Evolutionary conservation across 73 alveolate species (phyloP), one percentile per base, ranked within the genome.

Genomic region (Tetrahymena elliotti): DNA sequence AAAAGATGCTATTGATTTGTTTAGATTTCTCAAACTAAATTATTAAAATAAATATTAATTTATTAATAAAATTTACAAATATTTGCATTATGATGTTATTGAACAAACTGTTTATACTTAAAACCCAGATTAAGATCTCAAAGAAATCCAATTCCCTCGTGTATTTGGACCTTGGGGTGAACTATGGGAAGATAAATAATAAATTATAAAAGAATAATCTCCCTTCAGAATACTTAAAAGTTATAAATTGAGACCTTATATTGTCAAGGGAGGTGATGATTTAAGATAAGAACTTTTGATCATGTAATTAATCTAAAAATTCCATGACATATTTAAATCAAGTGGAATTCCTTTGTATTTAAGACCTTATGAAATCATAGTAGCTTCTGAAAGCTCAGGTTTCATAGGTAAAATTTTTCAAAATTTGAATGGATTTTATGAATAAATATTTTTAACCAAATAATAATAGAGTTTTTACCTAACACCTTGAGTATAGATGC

Each of bases 211-310:
- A 95, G 96, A 94, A 84, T 41, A 94, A 54, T 97, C 99, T 33
- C 96, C 97, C 7, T 98, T 97, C 93, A 96, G 96, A 94, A 93
- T 95, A 4, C 98, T 96, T 84, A 95, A 98, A 94, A 94, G 99
- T 40, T 98, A 97, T 94, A 93, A 96, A 94, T 94, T 99, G 93
- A 96, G 97, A 83, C 97, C 98, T 47, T 93, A 98, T 83, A 99
- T 99, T 92, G 99, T 98, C 82, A 99, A 99, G 94, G 99, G 99
- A 33, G 98, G 99, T 95, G 99, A 99, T 97, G 99, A 99, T 95
- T 96, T 99, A 27, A 95, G 99, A 92, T 98, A 98, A 93, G 99
- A 99, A 94, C 96, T 98, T 24, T 97, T 99, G 39, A 99, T 99
- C 40, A 98, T 99, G 99, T 98, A 99, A 96, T 93, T 99, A 84